Evolutionary conservation across 1,284 basidiomycete species (phyloP), one percentile per base, ranked within the genome.

Genomic region (Inonotus obliquus): DNA sequence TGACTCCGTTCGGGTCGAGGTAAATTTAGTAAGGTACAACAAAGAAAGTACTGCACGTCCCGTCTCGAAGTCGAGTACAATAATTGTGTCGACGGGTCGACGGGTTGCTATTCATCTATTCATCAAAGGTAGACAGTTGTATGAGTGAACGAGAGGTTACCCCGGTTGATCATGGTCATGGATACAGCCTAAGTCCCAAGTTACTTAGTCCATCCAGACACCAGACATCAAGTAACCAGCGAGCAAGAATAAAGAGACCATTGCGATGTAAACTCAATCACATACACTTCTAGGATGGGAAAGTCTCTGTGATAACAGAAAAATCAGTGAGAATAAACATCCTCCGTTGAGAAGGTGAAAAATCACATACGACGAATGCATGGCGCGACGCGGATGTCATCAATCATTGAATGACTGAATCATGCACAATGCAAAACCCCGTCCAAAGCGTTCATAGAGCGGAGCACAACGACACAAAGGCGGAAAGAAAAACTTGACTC

Each of bases 271-370:
- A 51, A 51, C 49, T 21, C n/a, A 32, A 25, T 4, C 49, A n/a
- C 49, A 51, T 51, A n/a, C n/a, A n/a, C 49, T 23, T n/a, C 49
- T n/a, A n/a, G n/a, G n/a, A 51, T 51, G 49, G 49, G 49, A 51
- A 51, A 21, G 49, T 27, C 1, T 21, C 13, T 32, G 10, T 23
- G 11, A n/a, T 27, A 51, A 27, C 32, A 32, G 32, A 32, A 32
- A 32, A 32, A 4, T 4, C 32, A 32, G 32, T 32, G 32, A 32
- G 32, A 32, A 32, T 32, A 32, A 32, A 32, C 32, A 32, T 4
- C 32, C 32, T 32, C 9, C 9, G 32, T 32, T 32, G 32, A 32
- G 9, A 9, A 32, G 4, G 9, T 32, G 32, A 32, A 9, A 32
- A 32, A 32, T 32, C 32, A 32, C 32, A 4, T 9, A 32, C 32